Evolutionary conservation across 345 rosid species (phyloP).

Genomic region (Nasturtium officinale): DNA sequence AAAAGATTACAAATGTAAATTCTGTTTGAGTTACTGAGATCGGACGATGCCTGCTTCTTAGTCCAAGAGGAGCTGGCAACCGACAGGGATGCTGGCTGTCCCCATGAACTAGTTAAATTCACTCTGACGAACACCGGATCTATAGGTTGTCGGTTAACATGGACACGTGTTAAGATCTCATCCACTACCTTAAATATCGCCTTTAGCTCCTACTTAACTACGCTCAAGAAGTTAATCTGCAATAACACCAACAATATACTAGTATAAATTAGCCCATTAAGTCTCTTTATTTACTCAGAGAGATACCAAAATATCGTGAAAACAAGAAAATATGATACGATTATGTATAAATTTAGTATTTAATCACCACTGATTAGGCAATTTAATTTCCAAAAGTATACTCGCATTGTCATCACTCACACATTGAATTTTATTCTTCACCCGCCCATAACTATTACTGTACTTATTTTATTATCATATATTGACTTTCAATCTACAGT

Average conservation of each 20-base stretch:
- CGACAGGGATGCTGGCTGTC: constrained; percentile 66
- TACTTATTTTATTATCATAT: not conserved
- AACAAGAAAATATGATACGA: not conserved
- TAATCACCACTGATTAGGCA: not conserved
- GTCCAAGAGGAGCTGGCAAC: constrained; percentile 67
- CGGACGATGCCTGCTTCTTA: constrained; percentile 15
- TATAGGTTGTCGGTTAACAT: constrained; percentile 50
- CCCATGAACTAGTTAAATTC: constrained; percentile 12
- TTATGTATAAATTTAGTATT: not conserved
- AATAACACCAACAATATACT: not conserved
- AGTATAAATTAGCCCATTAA: not conserved
- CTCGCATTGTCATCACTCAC: not conserved
- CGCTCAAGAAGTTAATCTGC: not conserved
- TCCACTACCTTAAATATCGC: not conserved
- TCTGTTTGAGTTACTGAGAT: no score
- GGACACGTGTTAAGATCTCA: constrained; percentile 51
- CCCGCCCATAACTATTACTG: not conserved
- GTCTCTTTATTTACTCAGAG: not conserved
- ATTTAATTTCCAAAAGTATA: constrained; percentile 7
- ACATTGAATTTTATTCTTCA: constrained; percentile 1
- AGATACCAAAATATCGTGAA: not conserved
- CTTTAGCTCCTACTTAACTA: not conserved
- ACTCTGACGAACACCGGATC: constrained; percentile 51
- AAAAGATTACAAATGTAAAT: no score
- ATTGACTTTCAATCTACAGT: not conserved